Evolutionary conservation across 192 early-diverging fungal genomes (phyloP).

Genomic region (Coemansia sp.): DNA sequence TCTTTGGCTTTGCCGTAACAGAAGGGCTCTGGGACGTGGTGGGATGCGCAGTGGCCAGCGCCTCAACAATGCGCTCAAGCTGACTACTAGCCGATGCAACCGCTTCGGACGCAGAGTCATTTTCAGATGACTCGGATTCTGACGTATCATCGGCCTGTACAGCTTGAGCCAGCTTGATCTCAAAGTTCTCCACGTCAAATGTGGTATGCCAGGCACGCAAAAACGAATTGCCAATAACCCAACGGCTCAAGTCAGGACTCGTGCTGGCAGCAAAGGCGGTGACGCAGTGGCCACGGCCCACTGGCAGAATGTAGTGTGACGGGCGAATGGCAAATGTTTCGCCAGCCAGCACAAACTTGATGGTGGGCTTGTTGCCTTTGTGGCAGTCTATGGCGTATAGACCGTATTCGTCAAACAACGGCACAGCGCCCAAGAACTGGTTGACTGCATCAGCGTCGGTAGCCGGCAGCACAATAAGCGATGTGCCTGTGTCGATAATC

Average conservation of each 20-base stretch:
- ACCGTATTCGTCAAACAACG: conserved; percentile 34
- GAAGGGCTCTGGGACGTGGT: not conserved
- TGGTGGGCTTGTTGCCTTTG: conserved; percentile 33
- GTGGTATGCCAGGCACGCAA: conserved; percentile 52
- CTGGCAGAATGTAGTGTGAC: conserved; percentile 34
- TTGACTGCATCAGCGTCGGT: conserved; percentile 45
- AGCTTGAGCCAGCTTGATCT: conserved; percentile 37
- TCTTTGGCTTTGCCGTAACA: not conserved
- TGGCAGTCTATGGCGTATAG: conserved; percentile 48
- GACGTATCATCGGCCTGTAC: conserved; percentile 20
- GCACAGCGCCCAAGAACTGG: conserved; percentile 46
- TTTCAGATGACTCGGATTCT: not conserved
- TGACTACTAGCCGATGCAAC: conserved; percentile 15
- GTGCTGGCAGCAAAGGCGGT: conserved; percentile 66
- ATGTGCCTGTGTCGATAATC: conserved; percentile 62
- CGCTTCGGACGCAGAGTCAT: not conserved
- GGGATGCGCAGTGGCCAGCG: conserved; percentile 14
- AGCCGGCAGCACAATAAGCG: conserved; percentile 53
- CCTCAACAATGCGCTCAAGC: conserved; percentile 22
- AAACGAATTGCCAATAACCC: conserved; percentile 58
- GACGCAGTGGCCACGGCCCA: conserved; percentile 14
- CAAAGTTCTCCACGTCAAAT: conserved; percentile 45
- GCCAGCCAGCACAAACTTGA: conserved; percentile 40
- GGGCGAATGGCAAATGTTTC: conserved; percentile 44
- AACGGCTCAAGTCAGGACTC: conserved; percentile 43